These are phyloP conservation scores for Cucurbita moschata DNA, from an alignment of 306 rosid genomes.

Conservation along the genomic window DNA sequence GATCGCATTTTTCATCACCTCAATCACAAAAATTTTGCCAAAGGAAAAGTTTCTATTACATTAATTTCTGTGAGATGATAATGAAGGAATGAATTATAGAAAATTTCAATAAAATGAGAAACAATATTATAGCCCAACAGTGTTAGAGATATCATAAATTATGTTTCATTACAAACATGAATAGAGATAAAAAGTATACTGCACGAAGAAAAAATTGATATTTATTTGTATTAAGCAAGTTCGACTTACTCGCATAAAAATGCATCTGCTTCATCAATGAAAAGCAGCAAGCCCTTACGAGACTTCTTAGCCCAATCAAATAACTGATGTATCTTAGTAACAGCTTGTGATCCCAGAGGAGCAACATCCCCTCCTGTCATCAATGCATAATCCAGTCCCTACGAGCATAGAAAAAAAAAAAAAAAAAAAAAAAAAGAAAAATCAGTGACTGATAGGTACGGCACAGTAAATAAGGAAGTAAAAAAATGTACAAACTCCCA, in stretches of 20 bases:
- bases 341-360: constrained; percentile 94
- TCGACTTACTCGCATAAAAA: constrained; percentile 91
- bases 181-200: not conserved
- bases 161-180: not conserved
- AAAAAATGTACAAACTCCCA: too few relatives aligned
- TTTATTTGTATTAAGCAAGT: not conserved
- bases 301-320: constrained; percentile 96
- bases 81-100: not conserved
- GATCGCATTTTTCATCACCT: not conserved
- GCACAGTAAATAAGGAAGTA: not conserved
- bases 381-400: constrained; percentile 95
- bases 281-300: constrained; percentile 73
- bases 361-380: constrained; percentile 99
- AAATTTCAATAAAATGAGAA: not conserved
- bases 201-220: not conserved
- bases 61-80: not conserved
- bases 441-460: not conserved
- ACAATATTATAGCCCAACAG: not conserved
- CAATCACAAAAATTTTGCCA: not conserved
- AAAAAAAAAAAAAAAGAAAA: not conserved
- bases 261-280: constrained; percentile 98
- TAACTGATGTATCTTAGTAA: constrained; percentile 89
- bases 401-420: not conserved
- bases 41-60: not conserved
- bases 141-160: not conserved